Conservation (phyloP, 768 basidiomycete species). For the Lepiota venenata region DNA sequence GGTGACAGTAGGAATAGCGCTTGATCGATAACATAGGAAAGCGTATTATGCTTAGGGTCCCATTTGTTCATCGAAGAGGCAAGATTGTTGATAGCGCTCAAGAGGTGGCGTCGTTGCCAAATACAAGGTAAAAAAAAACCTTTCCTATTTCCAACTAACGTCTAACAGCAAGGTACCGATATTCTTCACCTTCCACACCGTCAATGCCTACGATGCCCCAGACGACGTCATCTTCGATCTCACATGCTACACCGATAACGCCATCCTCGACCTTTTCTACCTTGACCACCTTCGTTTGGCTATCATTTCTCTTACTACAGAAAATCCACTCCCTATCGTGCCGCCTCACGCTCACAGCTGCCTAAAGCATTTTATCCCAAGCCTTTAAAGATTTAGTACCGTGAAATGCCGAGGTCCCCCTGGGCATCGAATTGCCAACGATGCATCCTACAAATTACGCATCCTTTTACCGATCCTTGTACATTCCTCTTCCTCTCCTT, state of each 20-base stretch:
- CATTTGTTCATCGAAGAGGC: too few relatives aligned
- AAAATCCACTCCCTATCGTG: too few relatives aligned
- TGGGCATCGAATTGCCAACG: too few relatives aligned
- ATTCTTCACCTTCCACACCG: conserved; percentile 4
- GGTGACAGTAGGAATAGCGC: neutral
- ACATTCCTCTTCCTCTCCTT: too few relatives aligned
- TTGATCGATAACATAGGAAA: neutral
- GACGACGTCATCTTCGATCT: conserved; percentile 5
- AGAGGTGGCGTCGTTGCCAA: conserved; percentile 6
- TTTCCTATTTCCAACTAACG: too few relatives aligned
- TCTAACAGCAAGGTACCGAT: neutral
- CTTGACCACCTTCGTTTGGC: neutral
- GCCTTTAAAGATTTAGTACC: too few relatives aligned
- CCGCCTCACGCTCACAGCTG: neutral
- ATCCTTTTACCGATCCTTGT: neutral
- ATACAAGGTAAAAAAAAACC: neutral
- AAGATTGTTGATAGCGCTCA: neutral
- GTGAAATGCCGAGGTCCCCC: too few relatives aligned
- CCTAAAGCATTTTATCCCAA: neutral
- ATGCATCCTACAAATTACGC: neutral
- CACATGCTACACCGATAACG: conserved; percentile 1
- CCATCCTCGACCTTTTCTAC: conserved; percentile 5
- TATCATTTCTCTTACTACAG: neutral
- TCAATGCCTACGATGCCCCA: conserved; percentile 6
- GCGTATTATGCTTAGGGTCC: too few relatives aligned